Base-by-base conservation (phyloP, 192 early-diverging fungal genomes). In the Kappamyces sp. region DNA sequence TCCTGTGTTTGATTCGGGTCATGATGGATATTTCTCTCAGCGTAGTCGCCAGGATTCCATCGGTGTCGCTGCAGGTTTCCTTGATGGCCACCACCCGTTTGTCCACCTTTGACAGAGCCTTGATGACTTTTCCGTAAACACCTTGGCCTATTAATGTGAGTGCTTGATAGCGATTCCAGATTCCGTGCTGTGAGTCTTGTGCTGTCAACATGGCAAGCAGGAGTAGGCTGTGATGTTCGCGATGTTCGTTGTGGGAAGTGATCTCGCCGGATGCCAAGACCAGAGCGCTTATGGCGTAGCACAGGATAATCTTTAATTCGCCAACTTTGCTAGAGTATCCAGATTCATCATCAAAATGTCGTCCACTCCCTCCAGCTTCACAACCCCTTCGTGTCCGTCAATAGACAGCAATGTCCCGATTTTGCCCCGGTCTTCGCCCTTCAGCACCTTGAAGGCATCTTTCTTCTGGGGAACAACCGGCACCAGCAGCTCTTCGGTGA, bases 351-450 rank as follows among this genome's bases (percentile, higher is more conserved):
- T 61, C 47, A 36, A n/a, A 8, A 60, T 59, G 11, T 66, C 65
- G 31, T 14, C 9, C 8, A 30, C 36, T 9, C 65, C 65, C 41
- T 62, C 65, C 53, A 70, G 47, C 45, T 62, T 54, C 35, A 74
- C 72, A 35, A 74, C 31, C 42, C 65, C 72, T 40, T 74, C 65
- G 43, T 41, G 32, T 1, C 63, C 67, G 50, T 74, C 72, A 29
- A 59, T 64, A 1, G 59, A 65, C 37, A 74, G 53, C 30, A 74
- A 31, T 15, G 42, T 49, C 4, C 72, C 72, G 22, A 51, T 39
- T 47, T 64, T 38, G 5, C 72, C 67, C 6, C 15, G 29, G 8
- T 38, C 40, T 31, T 49, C 51, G 9, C 68, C 68, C 6, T 34
- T 39, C 7, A 74, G 5, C 9, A 74, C 65, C 37, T 67, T 67